These are phyloP conservation scores for Pleurostoma richardsiae DNA, from an alignment of 2,329 filamentous ascomycete genomes.

Conservation along the genomic window DNA sequence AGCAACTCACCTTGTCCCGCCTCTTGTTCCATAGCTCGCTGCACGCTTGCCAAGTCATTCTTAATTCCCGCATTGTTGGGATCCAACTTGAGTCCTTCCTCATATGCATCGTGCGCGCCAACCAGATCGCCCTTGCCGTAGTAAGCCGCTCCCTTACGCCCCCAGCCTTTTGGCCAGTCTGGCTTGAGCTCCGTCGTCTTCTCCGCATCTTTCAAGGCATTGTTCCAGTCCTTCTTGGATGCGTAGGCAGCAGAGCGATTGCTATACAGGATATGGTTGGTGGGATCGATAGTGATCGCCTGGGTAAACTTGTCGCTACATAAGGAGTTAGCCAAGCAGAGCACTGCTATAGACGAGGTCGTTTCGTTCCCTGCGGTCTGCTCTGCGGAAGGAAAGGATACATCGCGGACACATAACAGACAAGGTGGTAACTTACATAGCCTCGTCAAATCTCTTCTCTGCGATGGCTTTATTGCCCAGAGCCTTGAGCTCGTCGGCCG, in stretches of 20 bases:
- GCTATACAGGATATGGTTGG: conserved; percentile 96
- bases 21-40: conserved; percentile 82
- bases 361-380: too few relatives aligned
- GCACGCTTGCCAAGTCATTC: conserved; percentile 76
- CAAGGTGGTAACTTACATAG: conserved; percentile 63
- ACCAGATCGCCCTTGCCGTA: conserved; percentile 85
- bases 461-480: conserved; percentile 98
- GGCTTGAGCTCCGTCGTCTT: conserved; percentile 94
- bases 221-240: conserved; percentile 82
- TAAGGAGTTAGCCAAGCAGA: conserved; percentile 1
- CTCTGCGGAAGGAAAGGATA: neutral
- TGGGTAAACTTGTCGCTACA: conserved; percentile 86
- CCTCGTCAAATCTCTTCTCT: conserved; percentile 93
- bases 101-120: conserved; percentile 82
- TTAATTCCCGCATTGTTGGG: conserved; percentile 89
- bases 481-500: conserved; percentile 81
- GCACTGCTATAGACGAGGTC: too few relatives aligned
- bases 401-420: neutral
- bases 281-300: conserved; percentile 76
- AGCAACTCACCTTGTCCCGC: conserved; percentile 24
- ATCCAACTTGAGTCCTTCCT: conserved; percentile 90
- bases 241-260: conserved; percentile 88
- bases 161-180: conserved; percentile 97
- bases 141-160: conserved; percentile 84
- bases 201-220: conserved; percentile 81